These are phyloP conservation scores for Lipomyces spencermartinsiae DNA, from an alignment of 805 yeast genomes.

Conservation along the genomic window DNA sequence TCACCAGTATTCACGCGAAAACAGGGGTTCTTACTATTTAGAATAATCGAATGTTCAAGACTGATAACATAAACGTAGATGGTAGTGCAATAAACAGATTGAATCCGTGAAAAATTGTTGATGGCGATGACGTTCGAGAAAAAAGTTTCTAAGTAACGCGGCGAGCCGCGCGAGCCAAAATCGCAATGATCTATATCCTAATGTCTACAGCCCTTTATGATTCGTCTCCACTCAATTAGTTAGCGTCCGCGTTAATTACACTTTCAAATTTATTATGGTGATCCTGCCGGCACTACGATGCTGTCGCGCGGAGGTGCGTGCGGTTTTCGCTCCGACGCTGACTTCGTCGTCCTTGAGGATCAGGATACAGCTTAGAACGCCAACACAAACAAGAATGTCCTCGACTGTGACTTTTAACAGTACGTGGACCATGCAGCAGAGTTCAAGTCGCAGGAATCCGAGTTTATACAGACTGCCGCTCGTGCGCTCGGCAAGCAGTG, in stretches of 20 bases:
- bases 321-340: background rate
- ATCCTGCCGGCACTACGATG: background rate
- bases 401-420: background rate
- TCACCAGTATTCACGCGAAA: background rate
- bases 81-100: background rate
- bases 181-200: background rate
- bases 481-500: background rate
- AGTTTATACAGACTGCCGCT: background rate
- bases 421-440: background rate
- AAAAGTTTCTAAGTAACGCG: background rate
- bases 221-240: background rate
- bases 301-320: background rate
- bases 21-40: background rate
- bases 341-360: background rate
- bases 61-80: background rate
- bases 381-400: background rate
- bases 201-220: background rate
- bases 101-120: background rate
- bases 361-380: background rate
- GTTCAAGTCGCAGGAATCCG: background rate
- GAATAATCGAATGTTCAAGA: background rate
- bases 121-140: background rate
- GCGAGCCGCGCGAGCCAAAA: background rate
- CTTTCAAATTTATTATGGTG: background rate
- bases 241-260: background rate